These are phyloP conservation scores for Medicago lupulina DNA, from an alignment of 306 rosid species.

Conservation along the genomic window DNA sequence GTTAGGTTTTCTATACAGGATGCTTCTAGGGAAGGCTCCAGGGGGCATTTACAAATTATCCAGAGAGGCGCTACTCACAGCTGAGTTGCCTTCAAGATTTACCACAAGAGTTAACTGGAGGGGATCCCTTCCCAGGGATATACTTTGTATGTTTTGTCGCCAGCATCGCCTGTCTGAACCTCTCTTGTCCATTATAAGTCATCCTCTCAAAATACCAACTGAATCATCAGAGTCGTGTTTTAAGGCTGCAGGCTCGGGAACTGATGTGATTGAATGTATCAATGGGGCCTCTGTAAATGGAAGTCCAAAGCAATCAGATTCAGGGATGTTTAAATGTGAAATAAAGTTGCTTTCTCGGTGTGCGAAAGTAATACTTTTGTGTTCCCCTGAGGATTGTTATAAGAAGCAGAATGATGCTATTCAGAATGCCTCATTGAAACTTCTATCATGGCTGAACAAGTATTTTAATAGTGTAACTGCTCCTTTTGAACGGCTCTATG, in stretches of 20 bases:
- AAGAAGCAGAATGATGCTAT: constrained; percentile 81
- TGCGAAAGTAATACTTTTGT: constrained; percentile 65
- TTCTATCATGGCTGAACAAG: constrained; percentile 72
- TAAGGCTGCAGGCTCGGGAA: constrained; percentile 54
- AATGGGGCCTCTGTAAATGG: constrained; percentile 51
- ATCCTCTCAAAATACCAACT: constrained; percentile 52
- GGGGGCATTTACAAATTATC: constrained; percentile 86
- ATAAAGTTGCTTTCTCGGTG: constrained; percentile 64
- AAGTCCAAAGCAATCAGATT: constrained; percentile 44
- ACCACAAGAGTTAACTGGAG: constrained; percentile 85
- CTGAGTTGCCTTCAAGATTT: constrained; percentile 77
- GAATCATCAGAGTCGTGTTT: constrained; percentile 56
- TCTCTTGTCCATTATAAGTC: constrained; percentile 50
- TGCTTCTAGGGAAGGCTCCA: constrained; percentile 84
- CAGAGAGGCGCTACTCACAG: constrained; percentile 74
- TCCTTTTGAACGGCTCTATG: constrained; percentile 56
- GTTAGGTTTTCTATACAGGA: constrained; percentile 61
- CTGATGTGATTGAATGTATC: constrained; percentile 44
- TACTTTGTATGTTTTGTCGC: constrained; percentile 82
- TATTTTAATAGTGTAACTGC: constrained; percentile 57
- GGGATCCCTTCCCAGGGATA: constrained; percentile 84
- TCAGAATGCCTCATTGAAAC: constrained; percentile 80
- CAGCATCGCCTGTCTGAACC: constrained; percentile 87
- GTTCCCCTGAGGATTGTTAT: constrained; percentile 63
- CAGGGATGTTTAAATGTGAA: constrained; percentile 67